Base-by-base conservation (phyloP, 768 basidiomycete genomes). In the Pleurotus pulmonarius region DNA sequence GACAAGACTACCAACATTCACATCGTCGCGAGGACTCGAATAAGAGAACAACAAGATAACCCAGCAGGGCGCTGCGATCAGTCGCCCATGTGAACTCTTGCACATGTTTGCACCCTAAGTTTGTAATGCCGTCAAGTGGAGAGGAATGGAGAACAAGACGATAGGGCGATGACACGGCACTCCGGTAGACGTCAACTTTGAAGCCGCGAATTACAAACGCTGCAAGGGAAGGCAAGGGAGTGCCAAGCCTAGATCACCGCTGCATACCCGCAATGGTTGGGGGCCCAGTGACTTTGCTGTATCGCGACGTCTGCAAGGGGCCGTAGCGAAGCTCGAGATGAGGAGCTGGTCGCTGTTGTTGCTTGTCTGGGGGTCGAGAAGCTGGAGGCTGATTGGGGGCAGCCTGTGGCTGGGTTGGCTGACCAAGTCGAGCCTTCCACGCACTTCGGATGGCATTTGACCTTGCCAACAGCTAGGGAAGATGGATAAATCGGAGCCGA, bases 241-340 rank as follows among this genome's bases (percentile, higher is more conserved):
- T 34, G 29, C 29, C 29, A 34, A 11, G 29, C 29, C 29, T 11
- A 34, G 11, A 34, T 39, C 41, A 53, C 18, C 51, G 51, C n/a
- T 18, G 51, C 81, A 91, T 81, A 37, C 90, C 90, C 34, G 78
- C 77, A 52, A 88, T 70, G 16, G 75, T 63, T 34, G 70, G 49
- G 1, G 90, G 90, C 5, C 90, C 90, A 15, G 82, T 75, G 37
- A 87, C 90, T 69, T 84, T 90, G 70, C 90, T 91, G 83, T 83
- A 88, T 5, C 68, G 81, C 38, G 88, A 85, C 16, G 69, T 59
- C 4, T 81, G 82, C 8, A 90, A 73, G 20, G 86, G 86, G 1
- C 89, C 88, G 61, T 88, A 92, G 43, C 79, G 81, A 39, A 79
- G 61, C 49, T 80, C 79, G 40, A 66, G 66, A 46, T 58, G 61